phyloP scores from a whole-genome alignment of 1,139 yeast species.

The Kazachstania sp. region DNA sequence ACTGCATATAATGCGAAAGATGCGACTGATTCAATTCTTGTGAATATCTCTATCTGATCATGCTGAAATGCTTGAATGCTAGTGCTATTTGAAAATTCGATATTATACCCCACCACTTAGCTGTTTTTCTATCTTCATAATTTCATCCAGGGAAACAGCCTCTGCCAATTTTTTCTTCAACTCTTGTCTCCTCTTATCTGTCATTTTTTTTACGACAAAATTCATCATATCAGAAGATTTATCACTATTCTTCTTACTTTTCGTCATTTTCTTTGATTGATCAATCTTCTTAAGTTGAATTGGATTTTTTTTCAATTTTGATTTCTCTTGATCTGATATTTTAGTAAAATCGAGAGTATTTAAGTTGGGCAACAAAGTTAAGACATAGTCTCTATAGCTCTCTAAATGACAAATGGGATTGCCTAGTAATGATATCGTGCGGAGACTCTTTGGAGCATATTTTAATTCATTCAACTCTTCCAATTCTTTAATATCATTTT shows the following conservation, averaged over 20 bases:
- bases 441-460: constrained; percentile 18
- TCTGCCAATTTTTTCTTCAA: constrained; percentile 46
- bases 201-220: constrained; percentile 37
- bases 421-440: constrained; percentile 45
- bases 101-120: constrained; percentile 24
- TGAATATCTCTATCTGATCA: neutral
- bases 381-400: constrained; percentile 50
- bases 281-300: constrained; percentile 8
- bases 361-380: constrained; percentile 58
- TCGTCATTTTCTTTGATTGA: constrained; percentile 27
- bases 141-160: constrained; percentile 67
- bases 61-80: neutral
- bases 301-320: constrained; percentile 25
- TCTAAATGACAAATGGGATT: constrained; percentile 52
- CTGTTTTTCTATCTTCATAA: constrained; percentile 54
- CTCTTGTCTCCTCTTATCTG: constrained; percentile 42
- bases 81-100: neutral
- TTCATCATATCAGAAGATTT: constrained; percentile 29
- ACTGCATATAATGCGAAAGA: too few relatives aligned
- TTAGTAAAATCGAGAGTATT: constrained; percentile 58
- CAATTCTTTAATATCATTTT: constrained; percentile 19
- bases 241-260: constrained; percentile 11
- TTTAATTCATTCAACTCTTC: constrained; percentile 17
- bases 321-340: constrained; percentile 47
- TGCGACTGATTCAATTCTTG: neutral